A percentile compares a stretch with the other conserved stretches of the same genome.
phyloP scores from a whole-genome alignment of 78 protist species.

The Dictyostelium citrinum region DNA sequence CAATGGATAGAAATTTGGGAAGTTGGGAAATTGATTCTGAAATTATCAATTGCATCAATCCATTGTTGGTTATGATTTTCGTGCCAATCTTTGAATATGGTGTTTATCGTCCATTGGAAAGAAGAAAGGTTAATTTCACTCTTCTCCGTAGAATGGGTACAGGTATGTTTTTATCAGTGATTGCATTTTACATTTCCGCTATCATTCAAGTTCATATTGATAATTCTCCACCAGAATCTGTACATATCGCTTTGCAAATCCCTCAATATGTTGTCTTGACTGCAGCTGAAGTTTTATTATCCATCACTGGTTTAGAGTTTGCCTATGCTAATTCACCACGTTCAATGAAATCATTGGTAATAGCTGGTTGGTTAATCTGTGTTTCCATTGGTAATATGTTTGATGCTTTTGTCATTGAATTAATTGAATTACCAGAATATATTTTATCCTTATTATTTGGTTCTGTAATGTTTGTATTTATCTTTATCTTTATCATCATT shows the following conservation, averaged over 20 bases:
- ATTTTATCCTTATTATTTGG: not conserved
- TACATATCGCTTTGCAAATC: not conserved
- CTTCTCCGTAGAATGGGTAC: constrained; percentile 78
- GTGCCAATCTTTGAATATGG: constrained; percentile 84
- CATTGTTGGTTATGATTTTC: constrained; percentile 78
- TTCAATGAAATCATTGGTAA: constrained; percentile 79
- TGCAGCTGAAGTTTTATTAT: constrained; percentile 80
- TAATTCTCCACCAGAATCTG: not conserved
- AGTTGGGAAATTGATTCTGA: constrained; percentile 56
- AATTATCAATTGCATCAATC: constrained; percentile 72
- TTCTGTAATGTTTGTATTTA: not conserved
- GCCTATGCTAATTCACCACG: constrained; percentile 86
- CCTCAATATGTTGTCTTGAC: constrained; percentile 80
- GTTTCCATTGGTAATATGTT: constrained; percentile 82
- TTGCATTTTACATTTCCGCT: constrained; percentile 84
- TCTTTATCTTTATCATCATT: not conserved
- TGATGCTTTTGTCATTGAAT: constrained; percentile 68
- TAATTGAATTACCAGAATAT: not conserved
- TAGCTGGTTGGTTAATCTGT: constrained; percentile 70
- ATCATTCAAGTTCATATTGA: constrained; percentile 79
- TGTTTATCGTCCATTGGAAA: constrained; percentile 67
- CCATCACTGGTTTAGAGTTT: constrained; percentile 86
- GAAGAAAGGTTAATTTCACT: constrained; percentile 1
- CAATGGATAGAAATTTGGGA: constrained; percentile 68
- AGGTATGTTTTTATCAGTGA: constrained; percentile 82